These are phyloP conservation scores for Neofusicoccum umdonicola DNA, from an alignment of 2,329 filamentous ascomycete species.

Conservation along the genomic window DNA sequence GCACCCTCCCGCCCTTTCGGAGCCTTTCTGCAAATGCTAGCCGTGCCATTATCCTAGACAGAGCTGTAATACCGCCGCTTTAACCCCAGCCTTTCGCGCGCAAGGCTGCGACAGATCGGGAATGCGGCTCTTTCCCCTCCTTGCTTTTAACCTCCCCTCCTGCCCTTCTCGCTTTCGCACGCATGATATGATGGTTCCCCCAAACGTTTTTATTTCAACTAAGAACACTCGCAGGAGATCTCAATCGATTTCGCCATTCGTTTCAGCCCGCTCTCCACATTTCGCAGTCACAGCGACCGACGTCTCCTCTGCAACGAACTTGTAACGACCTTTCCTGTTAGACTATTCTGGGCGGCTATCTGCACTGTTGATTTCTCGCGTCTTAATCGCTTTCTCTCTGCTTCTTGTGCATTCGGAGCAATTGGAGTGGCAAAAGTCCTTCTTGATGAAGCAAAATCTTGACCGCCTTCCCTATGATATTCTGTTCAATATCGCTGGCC, in stretches of 20 bases:
- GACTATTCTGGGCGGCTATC: background rate
- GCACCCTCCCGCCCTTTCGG: too few species aligned
- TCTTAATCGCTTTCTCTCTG: background rate
- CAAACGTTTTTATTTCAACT: background rate
- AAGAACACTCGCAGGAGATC: constrained; percentile 9
- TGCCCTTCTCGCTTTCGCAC: background rate
- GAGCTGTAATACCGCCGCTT: too few species aligned
- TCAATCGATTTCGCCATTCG: background rate
- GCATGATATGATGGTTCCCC: background rate
- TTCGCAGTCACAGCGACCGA: background rate
- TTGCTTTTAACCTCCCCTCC: background rate
- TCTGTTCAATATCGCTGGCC: constrained; percentile 55
- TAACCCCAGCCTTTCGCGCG: background rate
- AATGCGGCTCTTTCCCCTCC: too few species aligned
- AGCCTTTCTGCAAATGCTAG: too few species aligned
- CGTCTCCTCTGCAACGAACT: too few species aligned
- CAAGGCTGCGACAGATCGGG: background rate
- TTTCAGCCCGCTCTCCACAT: background rate
- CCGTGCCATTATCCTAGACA: too few species aligned
- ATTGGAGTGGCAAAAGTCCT: constrained; percentile 14
- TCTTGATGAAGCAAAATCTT: constrained; percentile 32
- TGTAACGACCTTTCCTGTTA: background rate
- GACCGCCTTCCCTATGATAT: constrained; percentile 62
- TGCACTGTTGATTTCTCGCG: background rate
- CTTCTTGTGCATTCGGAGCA: background rate